Conservation (phyloP, 1,139 yeast species). For the Entelexis paramagnoliae region DNA sequence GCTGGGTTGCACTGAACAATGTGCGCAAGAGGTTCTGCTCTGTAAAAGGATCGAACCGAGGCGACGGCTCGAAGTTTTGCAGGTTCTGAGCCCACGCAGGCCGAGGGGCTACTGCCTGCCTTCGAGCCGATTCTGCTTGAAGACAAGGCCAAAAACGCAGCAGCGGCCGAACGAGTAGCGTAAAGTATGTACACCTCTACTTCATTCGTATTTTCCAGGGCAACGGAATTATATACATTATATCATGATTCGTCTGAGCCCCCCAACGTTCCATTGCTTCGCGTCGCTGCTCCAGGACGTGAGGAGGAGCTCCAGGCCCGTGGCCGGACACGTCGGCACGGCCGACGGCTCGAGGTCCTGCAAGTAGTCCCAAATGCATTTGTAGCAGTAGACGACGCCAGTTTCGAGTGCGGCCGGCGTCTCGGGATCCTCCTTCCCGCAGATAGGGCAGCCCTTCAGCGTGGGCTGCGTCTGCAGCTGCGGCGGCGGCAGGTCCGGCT, state of each 20-base stretch:
- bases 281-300: constrained; percentile 51
- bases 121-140: no score
- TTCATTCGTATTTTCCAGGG: no score
- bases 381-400: constrained; percentile 81
- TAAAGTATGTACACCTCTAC: no score
- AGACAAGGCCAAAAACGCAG: no score
- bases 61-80: no score
- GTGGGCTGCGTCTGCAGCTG: background rate
- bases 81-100: no score
- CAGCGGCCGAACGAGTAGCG: no score
- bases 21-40: no score
- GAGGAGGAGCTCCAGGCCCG: constrained; percentile 61
- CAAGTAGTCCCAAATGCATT: constrained; percentile 66
- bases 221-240: constrained; percentile 28
- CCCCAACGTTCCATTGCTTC: constrained; percentile 14
- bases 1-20: no score
- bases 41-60: no score
- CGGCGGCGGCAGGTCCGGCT: constrained; percentile 20
- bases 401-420: constrained; percentile 88
- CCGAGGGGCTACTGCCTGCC: no score
- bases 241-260: constrained; percentile 42
- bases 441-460: constrained; percentile 53
- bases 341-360: constrained; percentile 36
- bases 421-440: constrained; percentile 45
- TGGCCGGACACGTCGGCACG: constrained; percentile 80